Evolutionary conservation across 805 yeast genomes (phyloP).

Genomic region (Ogataea minuta): DNA sequence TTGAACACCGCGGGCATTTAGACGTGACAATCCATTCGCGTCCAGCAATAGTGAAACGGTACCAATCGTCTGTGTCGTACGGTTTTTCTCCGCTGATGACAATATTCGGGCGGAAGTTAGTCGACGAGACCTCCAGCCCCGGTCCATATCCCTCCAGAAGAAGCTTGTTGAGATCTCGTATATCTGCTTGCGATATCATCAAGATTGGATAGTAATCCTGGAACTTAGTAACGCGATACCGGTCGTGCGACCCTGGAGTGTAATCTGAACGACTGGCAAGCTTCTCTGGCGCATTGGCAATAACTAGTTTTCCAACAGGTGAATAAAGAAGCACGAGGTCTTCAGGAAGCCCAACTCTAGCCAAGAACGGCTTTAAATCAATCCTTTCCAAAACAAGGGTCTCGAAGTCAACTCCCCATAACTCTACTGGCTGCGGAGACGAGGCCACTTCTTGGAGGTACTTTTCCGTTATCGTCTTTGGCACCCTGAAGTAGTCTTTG

Average conservation of each 20-base stretch:
- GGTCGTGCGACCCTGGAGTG: slow-evolving; percentile 9
- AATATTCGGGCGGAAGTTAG: slow-evolving; percentile 27
- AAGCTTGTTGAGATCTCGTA: slow-evolving; percentile 17
- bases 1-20: slow-evolving; percentile 30
- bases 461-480: slow-evolving; percentile 11
- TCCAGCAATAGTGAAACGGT: slow-evolving; percentile 15
- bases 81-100: slow-evolving; percentile 18
- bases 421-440: slow-evolving; percentile 13
- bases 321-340: slow-evolving; percentile 23
- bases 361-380: slow-evolving; percentile 16
- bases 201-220: slow-evolving; percentile 30
- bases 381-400: slow-evolving; percentile 17
- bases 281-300: slow-evolving; percentile 23
- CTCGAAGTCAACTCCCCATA: slow-evolving; percentile 27
- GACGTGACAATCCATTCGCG: slow-evolving; percentile 25
- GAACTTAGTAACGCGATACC: slow-evolving; percentile 23
- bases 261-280: slow-evolving; percentile 6
- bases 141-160: slow-evolving; percentile 6
- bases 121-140: slow-evolving; percentile 6
- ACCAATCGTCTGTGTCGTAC: slow-evolving; percentile 28
- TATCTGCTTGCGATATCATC: slow-evolving; percentile 23
- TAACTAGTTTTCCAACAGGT: slow-evolving; percentile 24
- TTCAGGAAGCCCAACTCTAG: slow-evolving; percentile 12
- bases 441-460: slow-evolving; percentile 10
- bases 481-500: slow-evolving; percentile 16